Conservation (phyloP, 345 rosid species). For the Pelargonium nanum region DNA sequence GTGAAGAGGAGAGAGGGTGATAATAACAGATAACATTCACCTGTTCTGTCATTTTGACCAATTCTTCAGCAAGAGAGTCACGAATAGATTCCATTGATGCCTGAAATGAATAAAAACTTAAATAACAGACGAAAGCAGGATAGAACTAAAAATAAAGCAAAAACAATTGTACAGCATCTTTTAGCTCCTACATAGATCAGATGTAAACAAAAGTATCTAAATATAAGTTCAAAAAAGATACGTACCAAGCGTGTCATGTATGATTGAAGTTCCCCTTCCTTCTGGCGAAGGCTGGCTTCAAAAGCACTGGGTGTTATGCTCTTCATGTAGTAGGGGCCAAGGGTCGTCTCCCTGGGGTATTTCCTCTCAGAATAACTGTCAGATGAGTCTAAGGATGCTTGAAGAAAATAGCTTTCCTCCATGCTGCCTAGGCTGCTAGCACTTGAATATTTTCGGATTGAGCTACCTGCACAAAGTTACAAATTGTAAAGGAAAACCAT, state of each 20-base stretch:
- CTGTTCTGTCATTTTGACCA: conserved; percentile 92
- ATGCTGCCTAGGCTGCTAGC: conserved; percentile 84
- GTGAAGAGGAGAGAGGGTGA: neutral
- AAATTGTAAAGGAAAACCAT: conserved; percentile 8
- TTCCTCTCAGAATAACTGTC: conserved; percentile 69
- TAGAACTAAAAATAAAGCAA: neutral
- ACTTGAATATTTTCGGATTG: conserved; percentile 66
- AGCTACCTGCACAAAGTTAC: conserved; percentile 40
- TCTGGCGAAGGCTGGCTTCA: conserved; percentile 91
- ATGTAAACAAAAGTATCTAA: neutral
- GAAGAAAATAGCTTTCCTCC: conserved; percentile 96
- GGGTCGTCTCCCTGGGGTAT: conserved; percentile 46
- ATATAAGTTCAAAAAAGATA: neutral
- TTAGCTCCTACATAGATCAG: neutral
- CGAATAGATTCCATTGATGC: conserved; percentile 91
- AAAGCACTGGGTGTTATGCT: conserved; percentile 90
- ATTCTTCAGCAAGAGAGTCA: conserved; percentile 94
- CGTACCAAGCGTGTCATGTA: conserved; percentile 96
- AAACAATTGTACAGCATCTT: neutral
- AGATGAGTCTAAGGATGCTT: conserved; percentile 84
- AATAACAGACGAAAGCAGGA: conserved; percentile 2
- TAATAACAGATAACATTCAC: conserved; percentile 20
- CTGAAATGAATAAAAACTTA: conserved; percentile 22
- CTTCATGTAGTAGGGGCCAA: conserved; percentile 83
- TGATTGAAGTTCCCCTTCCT: conserved; percentile 98